Evolutionary conservation across 257 asterid species (phyloP), one percentile per base, ranked within the genome.

Genomic region (Rubia yunnanensis): DNA sequence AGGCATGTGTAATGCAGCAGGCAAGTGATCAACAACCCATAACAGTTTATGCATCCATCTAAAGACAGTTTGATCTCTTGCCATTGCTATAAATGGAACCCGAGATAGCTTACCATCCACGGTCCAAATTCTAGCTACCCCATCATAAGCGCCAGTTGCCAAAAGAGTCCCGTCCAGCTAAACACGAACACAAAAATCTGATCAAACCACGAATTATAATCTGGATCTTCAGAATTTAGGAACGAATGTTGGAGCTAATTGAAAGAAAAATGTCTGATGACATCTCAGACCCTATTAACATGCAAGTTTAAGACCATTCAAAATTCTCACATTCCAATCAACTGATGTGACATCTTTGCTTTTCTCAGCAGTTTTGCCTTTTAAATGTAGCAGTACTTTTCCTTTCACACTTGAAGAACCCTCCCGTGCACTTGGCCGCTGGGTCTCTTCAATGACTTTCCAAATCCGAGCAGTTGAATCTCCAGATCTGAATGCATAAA

Each of bases 401-500:
- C 5, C 22, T 9, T 39, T 50, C 14, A 34, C 68, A 28, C 41
- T 64, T 24, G 69, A 64, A 50, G 58, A 18, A 49, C 72, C 67
- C 48, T 17, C 41, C 54, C 4, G 69, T 27, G 70, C 38, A 59
- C 60, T 64, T 44, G 72, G 69, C 28, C 23, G 65, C 20, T 44
- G 64, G 52, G 53, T 35, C 59, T 67, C 83, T 30, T 64, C 67
- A 5, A 54, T 7, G 9, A 78, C 59, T 63, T 54, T 71, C 80
- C 80, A 74, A 22, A 74, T 74, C 24, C 79, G 74, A 23, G 81
- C 78, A 6, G 81, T 77, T 68, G 81, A 72, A 63, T 78, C 82
- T 62, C 79, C 77, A 63, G 82, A 77, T 39, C 77, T 74, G 31
- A 52, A 60, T 49, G 22, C 17, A 56, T 20, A n/a, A 54, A 69